These are phyloP conservation scores for Phytophthora pinifolia DNA, from an alignment of 352 stramenopile genomes.

Conservation along the genomic window DNA sequence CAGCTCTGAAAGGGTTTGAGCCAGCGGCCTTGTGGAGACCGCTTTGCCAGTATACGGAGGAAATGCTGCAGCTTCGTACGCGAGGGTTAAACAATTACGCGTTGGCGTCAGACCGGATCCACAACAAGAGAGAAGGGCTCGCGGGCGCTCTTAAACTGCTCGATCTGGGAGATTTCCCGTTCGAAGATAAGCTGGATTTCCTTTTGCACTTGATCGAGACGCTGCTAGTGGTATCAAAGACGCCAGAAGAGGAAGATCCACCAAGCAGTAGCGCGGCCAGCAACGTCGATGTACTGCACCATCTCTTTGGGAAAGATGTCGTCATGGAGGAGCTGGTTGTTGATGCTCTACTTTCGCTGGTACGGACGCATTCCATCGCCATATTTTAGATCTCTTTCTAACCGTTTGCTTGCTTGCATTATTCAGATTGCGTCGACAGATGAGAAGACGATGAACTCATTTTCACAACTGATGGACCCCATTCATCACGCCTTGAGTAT, in stretches of 20 bases:
- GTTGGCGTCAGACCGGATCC: conserved; percentile 25
- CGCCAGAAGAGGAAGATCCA: conserved; percentile 12
- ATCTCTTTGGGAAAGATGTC: conserved; percentile 65
- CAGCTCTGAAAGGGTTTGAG: conserved; percentile 72
- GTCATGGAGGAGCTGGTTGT: conserved; percentile 72
- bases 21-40: conserved; percentile 60
- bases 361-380: conserved; percentile 21
- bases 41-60: conserved; percentile 69
- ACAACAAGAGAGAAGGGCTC: conserved; percentile 55
- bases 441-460: conserved; percentile 55
- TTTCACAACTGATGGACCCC: conserved; percentile 56
- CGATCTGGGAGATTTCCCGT: conserved; percentile 50
- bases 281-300: conserved; percentile 49
- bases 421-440: conserved; percentile 51
- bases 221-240: conserved; percentile 41
- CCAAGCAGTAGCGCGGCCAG: neutral
- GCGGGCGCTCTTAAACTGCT: conserved; percentile 68
- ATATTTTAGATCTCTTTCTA: neutral
- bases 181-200: conserved; percentile 72
- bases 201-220: conserved; percentile 63
- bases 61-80: conserved; percentile 23
- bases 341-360: conserved; percentile 58
- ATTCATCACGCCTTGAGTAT: conserved; percentile 65
- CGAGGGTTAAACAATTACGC: conserved; percentile 17
- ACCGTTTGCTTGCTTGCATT: neutral